Percentiles rank a stretch among this genome's conserved stretches.
Conservation (phyloP, 1,284 basidiomycete species). For the Cerioporus squamosus region DNA sequence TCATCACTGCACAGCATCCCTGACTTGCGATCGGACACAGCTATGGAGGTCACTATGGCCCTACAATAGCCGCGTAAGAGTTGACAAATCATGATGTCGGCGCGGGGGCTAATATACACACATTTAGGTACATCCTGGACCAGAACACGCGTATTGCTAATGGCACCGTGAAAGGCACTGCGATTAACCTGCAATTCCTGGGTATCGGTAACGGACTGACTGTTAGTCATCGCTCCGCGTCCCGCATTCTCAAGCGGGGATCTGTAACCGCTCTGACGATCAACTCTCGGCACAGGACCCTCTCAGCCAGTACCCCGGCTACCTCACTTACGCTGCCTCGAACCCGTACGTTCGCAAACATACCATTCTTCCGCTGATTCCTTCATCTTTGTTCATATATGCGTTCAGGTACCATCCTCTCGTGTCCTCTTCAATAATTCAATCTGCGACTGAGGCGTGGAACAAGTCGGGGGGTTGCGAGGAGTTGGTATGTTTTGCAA, state of each 20-base stretch:
- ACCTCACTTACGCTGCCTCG: constrained; percentile 54
- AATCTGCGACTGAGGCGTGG: constrained; percentile 49
- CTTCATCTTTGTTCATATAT: neutral
- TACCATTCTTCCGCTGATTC: neutral
- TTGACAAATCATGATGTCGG: neutral
- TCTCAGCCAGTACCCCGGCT: constrained; percentile 59
- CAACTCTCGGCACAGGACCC: constrained; percentile 48
- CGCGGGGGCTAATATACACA: neutral
- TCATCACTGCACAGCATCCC: constrained; percentile 12
- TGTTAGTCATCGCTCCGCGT: constrained; percentile 35
- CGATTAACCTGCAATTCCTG: constrained; percentile 64
- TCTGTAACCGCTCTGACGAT: constrained; percentile 3
- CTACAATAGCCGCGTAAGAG: constrained; percentile 58
- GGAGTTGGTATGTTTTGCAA: constrained; percentile 40
- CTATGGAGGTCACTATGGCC: constrained; percentile 69
- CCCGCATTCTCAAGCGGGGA: neutral
- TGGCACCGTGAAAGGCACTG: constrained; percentile 48
- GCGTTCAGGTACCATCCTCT: constrained; percentile 50
- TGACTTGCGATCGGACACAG: constrained; percentile 31
- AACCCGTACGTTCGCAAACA: constrained; percentile 43
- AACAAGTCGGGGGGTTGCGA: constrained; percentile 51
- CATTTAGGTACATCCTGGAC: constrained; percentile 53
- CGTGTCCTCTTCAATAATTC: constrained; percentile 45
- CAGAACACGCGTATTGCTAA: constrained; percentile 64
- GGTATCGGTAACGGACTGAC: constrained; percentile 70